Base-by-base conservation (phyloP, 2,329 filamentous ascomycete genomes). In the Penicillium sp. region DNA sequence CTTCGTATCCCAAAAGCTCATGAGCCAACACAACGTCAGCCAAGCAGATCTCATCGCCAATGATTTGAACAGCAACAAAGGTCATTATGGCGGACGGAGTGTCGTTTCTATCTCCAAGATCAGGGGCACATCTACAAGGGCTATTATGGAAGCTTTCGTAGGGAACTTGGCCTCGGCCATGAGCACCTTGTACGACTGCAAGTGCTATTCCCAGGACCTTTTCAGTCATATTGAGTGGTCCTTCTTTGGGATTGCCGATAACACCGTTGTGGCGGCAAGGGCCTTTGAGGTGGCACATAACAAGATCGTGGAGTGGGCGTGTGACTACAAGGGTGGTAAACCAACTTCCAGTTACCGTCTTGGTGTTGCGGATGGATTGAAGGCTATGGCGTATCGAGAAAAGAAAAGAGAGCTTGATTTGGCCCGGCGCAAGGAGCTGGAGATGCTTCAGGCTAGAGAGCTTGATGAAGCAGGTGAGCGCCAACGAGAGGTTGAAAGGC, bases 261-360 rank as follows among this genome's bases (percentile, higher is more conserved):
- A 63, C 33, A 63, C 54, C 3, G 54, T 58, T 26, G 52, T 57
- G 8, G 57, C 59, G 6, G 59, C 57, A 42, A 47, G 25, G 37
- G 54, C 50, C 10, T 63, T 63, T 19, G 57, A 60, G 52, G 56
- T 57, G 50, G 57, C 56, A 26, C 59, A 67, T 42, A 69, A 68
- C 53, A 49, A 61, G 56, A 66, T 65, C 11, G 45, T 62, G 31
- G 57, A 63, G 25, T 68, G 65, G 64, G 59, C 63, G 3, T 55
- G 55, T 49, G 48, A 35, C n/a, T 61, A 66, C 25, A 64, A 59
- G 43, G 58, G 64, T 3, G 60, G 62, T 16, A 53, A 55, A 11
- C 35, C 57, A 8, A 57, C 59, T 21, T 53, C 42, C 33, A 68
- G 64, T 50, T 69, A 68, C 44, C 61, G 64, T 50, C 50, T 67